Percentiles rank a stretch among this genome's conserved stretches.
Evolutionary conservation across 2,329 filamentous ascomycete genomes (phyloP).

Genomic region (Fusarium cicatricum): DNA sequence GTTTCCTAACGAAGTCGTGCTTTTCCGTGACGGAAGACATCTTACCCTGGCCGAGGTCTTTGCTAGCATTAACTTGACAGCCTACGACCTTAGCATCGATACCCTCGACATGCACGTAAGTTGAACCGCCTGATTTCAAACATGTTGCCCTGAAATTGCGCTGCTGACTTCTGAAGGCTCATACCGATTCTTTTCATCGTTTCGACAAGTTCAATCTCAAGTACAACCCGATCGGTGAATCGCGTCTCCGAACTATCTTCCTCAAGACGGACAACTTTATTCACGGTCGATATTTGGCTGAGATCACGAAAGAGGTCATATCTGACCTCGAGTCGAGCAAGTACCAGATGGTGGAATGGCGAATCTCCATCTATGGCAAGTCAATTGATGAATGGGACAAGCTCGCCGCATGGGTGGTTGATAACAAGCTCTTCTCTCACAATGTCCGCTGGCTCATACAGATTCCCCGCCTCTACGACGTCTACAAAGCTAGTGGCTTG

Average conservation of each 20-base stretch:
- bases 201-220: constrained; percentile 99
- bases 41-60: constrained; percentile 94
- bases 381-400: constrained; percentile 97
- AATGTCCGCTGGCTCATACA: constrained; percentile 98
- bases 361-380: constrained; percentile 95
- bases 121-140: constrained; percentile 28
- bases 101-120: constrained; percentile 97
- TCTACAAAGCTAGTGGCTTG: constrained; percentile 88
- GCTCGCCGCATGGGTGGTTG: constrained; percentile 94
- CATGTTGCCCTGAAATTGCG: background rate
- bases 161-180: constrained; percentile 65
- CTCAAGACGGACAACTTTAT: constrained; percentile 99
- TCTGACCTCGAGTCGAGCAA: constrained; percentile 97
- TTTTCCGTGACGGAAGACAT: constrained; percentile 91
- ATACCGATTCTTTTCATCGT: constrained; percentile 97
- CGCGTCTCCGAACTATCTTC: constrained; percentile 95
- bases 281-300: constrained; percentile 91
- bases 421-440: constrained; percentile 97
- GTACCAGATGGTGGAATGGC: constrained; percentile 99
- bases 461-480: constrained; percentile 91
- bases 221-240: constrained; percentile 97
- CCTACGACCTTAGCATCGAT: constrained; percentile 97
- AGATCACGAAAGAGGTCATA: constrained; percentile 98
- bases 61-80: constrained; percentile 95
- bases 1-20: constrained; percentile 89